These are phyloP conservation scores for Diaporthe sp. DNA, from an alignment of 2,329 filamentous ascomycete genomes.

Conservation along the genomic window DNA sequence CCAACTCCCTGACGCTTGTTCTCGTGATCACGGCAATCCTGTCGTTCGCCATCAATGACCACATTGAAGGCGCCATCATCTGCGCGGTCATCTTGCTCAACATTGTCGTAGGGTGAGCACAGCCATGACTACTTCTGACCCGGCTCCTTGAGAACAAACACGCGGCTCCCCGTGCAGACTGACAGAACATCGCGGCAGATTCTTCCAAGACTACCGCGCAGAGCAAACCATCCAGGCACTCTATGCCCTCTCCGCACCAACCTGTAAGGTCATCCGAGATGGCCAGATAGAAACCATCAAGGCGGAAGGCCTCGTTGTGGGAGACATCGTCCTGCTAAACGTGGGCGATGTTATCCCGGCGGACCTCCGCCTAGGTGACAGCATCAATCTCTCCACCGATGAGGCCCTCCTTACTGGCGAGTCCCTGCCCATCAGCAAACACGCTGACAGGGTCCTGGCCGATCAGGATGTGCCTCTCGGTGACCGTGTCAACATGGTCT, in stretches of 20 bases:
- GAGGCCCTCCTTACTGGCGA: conserved; percentile 81
- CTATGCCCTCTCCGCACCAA: conserved; percentile 67
- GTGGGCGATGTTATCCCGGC: conserved; percentile 78
- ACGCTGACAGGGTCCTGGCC: conserved; percentile 65
- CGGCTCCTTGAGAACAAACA: neutral
- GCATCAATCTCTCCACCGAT: conserved; percentile 81
- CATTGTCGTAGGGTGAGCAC: conserved; percentile 70
- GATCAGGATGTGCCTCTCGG: conserved; percentile 69
- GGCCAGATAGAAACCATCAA: conserved; percentile 62
- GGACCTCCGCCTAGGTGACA: conserved; percentile 72
- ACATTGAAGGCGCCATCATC: conserved; percentile 75
- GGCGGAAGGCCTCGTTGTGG: conserved; percentile 69
- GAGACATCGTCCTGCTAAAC: conserved; percentile 71
- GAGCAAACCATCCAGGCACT: conserved; percentile 72
- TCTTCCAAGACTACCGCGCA: conserved; percentile 70
- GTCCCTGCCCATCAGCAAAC: conserved; percentile 75
- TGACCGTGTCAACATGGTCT: conserved; percentile 77
- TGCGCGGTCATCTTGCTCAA: conserved; percentile 76
- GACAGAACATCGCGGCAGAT: conserved; percentile 47
- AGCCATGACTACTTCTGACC: neutral
- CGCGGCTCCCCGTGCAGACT: conserved; percentile 2
- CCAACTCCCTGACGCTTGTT: conserved; percentile 78
- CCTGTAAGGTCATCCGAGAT: conserved; percentile 67
- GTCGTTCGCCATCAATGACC: conserved; percentile 73
- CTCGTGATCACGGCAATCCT: conserved; percentile 48